These are phyloP conservation scores for Gentiana straminea DNA, from an alignment of 257 asterid genomes.

Conservation along the genomic window DNA sequence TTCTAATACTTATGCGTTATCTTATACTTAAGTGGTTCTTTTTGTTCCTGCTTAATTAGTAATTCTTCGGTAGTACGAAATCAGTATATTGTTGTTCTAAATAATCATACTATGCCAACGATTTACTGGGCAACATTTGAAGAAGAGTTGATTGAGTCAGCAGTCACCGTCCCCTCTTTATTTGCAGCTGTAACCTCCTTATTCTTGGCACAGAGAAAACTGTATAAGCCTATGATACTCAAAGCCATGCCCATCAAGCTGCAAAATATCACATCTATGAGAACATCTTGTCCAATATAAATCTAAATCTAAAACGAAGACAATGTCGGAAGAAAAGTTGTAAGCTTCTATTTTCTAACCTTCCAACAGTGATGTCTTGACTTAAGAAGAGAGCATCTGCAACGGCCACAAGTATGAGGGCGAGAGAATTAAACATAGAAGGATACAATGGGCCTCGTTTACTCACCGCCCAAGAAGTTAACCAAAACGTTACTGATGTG, in stretches of 20 bases:
- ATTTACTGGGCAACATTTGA: too few species aligned
- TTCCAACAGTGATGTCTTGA: constrained; percentile 25
- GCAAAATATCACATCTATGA: constrained; percentile 2
- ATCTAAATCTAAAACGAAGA: not conserved
- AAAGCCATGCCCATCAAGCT: constrained; percentile 50
- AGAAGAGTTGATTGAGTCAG: too few species aligned
- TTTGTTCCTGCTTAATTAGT: too few species aligned
- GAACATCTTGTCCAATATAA: not conserved
- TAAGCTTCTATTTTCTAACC: too few species aligned
- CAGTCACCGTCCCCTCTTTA: too few species aligned
- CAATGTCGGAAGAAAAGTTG: not conserved
- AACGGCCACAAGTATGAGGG: constrained; percentile 32
- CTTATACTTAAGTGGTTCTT: too few species aligned
- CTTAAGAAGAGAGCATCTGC: constrained; percentile 35
- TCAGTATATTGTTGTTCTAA: too few species aligned
- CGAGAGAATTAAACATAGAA: constrained; percentile 57
- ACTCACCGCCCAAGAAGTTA: constrained; percentile 38
- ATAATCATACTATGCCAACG: too few species aligned
- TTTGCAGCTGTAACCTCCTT: constrained; percentile 17
- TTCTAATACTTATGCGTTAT: too few species aligned
- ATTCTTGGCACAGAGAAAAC: constrained; percentile 40
- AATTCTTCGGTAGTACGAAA: too few species aligned
- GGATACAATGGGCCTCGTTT: constrained; percentile 59
- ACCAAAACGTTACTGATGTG: constrained; percentile 37
- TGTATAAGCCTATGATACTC: constrained; percentile 41